Percentiles rank a stretch among this genome's conserved stretches.
Conservation (phyloP, 768 basidiomycete genomes). For the Leccinum pellstonianum region DNA sequence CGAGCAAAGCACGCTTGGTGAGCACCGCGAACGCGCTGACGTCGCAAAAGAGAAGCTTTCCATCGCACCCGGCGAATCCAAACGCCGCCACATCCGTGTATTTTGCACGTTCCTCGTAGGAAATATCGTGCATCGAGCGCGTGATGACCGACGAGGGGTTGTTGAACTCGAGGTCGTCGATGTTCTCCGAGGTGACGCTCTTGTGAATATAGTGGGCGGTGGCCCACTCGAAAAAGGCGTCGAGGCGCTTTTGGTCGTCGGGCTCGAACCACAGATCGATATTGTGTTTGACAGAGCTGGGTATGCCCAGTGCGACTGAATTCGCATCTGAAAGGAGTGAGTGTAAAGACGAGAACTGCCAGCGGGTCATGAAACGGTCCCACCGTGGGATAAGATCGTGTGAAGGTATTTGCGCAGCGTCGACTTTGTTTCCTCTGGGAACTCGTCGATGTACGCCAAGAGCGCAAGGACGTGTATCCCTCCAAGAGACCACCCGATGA, state of each 20-base stretch:
- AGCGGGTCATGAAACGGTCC: neutral
- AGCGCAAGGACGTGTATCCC: constrained; percentile 10
- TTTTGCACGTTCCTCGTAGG: constrained; percentile 10
- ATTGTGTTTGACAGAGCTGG: neutral
- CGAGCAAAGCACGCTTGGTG: constrained; percentile 18
- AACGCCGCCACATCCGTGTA: constrained; percentile 13
- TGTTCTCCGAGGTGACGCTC: constrained; percentile 15
- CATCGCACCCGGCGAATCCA: constrained; percentile 7
- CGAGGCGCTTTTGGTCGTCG: constrained; percentile 13
- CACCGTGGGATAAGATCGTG: constrained; percentile 20
- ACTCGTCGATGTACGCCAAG: constrained; percentile 18
- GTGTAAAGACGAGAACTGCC: neutral
- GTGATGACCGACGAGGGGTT: constrained; percentile 2
- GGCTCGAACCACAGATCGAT: neutral
- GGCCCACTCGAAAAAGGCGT: constrained; percentile 17
- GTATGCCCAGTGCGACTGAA: constrained; percentile 8
- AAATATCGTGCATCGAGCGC: constrained; percentile 13
- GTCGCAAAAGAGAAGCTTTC: constrained; percentile 16
- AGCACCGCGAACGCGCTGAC: constrained; percentile 4
- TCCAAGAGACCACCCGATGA: constrained; percentile 24
- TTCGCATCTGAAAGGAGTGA: constrained; percentile 9
- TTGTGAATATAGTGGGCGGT: constrained; percentile 19
- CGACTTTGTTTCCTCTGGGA: constrained; percentile 3
- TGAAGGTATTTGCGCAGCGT: constrained; percentile 20
- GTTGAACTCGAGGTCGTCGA: constrained; percentile 19